Evolutionary conservation across 192 early-diverging fungal genomes (phyloP).

Genomic region (Glomus cerebriforme): DNA sequence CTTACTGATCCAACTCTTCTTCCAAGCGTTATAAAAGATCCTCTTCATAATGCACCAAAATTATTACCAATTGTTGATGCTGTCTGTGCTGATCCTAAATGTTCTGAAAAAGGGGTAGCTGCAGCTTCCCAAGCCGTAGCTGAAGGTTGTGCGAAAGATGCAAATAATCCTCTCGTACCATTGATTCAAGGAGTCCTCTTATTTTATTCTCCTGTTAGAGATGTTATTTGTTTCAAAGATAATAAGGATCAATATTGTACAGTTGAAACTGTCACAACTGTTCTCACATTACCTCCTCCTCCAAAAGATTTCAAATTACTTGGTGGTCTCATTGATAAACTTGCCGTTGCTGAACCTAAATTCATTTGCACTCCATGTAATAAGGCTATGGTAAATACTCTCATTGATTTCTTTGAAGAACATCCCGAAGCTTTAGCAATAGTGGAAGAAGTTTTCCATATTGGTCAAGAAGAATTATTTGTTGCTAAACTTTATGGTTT

Average conservation of each 20-base stretch:
- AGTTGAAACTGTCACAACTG: neutral
- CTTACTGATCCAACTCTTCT: neutral
- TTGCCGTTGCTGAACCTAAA: neutral
- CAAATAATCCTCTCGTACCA: neutral
- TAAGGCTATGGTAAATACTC: neutral
- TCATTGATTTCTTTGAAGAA: neutral
- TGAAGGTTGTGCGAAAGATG: neutral
- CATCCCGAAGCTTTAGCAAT: neutral
- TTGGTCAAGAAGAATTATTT: neutral
- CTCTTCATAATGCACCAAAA: neutral
- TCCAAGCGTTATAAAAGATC: neutral
- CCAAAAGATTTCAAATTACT: neutral
- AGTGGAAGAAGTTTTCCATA: neutral
- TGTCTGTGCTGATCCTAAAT: neutral
- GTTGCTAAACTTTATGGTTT: neutral
- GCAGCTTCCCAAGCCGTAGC: neutral
- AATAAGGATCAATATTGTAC: neutral
- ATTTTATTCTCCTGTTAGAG: neutral
- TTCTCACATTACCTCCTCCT: neutral
- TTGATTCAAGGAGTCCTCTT: neutral
- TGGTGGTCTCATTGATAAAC: neutral
- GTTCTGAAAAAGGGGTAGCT: neutral
- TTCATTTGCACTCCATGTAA: neutral
- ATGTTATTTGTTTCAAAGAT: neutral
- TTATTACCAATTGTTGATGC: neutral